Conservation (phyloP, 441 rosid species). For the Heliophila coronopifolia region DNA sequence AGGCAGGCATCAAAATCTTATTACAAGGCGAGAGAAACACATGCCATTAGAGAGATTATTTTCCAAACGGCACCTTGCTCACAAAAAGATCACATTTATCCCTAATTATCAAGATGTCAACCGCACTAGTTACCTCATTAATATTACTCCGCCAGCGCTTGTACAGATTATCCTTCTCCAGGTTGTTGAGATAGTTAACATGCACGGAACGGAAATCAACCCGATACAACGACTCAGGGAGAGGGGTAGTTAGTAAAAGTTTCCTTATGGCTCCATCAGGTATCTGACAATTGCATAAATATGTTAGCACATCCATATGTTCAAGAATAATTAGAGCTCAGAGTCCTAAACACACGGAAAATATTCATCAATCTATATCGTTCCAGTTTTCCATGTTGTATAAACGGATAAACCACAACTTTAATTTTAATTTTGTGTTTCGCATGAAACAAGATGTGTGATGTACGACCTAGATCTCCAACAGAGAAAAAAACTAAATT, state of each 20-base stretch:
- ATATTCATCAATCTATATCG: neutral
- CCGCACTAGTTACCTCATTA: slow-evolving; percentile 61
- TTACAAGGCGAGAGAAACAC: slow-evolving; percentile 24
- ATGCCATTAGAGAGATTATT: slow-evolving; percentile 17
- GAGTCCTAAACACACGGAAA: slow-evolving; percentile 7
- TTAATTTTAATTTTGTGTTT: neutral
- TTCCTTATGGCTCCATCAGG: slow-evolving; percentile 56
- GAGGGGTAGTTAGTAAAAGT: slow-evolving; percentile 61
- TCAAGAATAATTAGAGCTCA: slow-evolving; percentile 20
- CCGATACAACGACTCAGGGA: slow-evolving; percentile 74
- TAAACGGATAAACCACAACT: slow-evolving; percentile 11
- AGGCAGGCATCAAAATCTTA: slow-evolving; percentile 98
- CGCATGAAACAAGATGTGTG: slow-evolving; percentile 10
- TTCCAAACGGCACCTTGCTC: slow-evolving; percentile 19
- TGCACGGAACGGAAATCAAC: slow-evolving; percentile 91
- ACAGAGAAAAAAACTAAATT: neutral
- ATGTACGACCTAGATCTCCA: neutral
- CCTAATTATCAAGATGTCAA: slow-evolving; percentile 16
- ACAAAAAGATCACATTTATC: slow-evolving; percentile 22
- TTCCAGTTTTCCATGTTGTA: slow-evolving; percentile 7
- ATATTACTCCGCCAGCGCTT: slow-evolving; percentile 90
- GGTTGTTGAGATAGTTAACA: slow-evolving; percentile 92
- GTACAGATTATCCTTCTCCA: slow-evolving; percentile 98
- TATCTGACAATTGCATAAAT: slow-evolving; percentile 46
- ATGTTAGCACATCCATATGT: slow-evolving; percentile 18